Base-by-base conservation (phyloP, 148 eudicot species). In the Rhododendron williamsianum region DNA sequence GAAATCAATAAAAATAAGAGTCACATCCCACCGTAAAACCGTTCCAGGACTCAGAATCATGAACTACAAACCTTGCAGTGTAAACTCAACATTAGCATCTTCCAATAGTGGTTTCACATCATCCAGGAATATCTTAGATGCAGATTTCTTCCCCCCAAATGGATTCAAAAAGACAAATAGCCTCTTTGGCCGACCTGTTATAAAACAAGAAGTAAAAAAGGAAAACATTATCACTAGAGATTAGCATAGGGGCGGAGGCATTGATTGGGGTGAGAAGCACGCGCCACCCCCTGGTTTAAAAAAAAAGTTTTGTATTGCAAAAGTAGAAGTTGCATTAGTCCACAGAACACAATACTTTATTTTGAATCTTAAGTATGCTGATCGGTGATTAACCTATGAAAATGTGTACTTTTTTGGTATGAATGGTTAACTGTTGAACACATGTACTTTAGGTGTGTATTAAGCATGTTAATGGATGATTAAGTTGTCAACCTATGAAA, bases 161-260 rank as follows among this genome's bases (percentile, higher is more conserved):
- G 99, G 99, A 89, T 97, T 97, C 83, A 97, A 91, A 86, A 97
- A 90, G 79, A 97, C 78, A 81, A 91, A 90, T 19, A 95, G 91
- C 89, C 93, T 92, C 88, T 92, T 95, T 6, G 98, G 98, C 76
- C 99, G 90, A 88, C 91, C 99, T 95, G 86, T 85, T 58, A 77
- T 23, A 76, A 41, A 63, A 76, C 83, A 23, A 74, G 52, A 54
- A 84, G 33, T 9, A 52, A 60, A 51, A 63, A 60, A 51, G 33
- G 67, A 38, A 81, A 43, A 71, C 2, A 43, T 41, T 33, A 49
- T 71, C n/a, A 2, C 21, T 46, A 48, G 56, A 79, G 36, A 30
- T 13, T 25, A 67, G 13, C 3, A 67, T 6, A 5, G 65, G 25
- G 8, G n/a, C 1, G 65, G 21, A 58, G 25, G 25, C 65, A 58